A percentile compares a stretch with the other conserved stretches of the same genome.
Evolutionary conservation across 352 stramenopile genomes (phyloP).

Genomic region (Phytophthora multivora): DNA sequence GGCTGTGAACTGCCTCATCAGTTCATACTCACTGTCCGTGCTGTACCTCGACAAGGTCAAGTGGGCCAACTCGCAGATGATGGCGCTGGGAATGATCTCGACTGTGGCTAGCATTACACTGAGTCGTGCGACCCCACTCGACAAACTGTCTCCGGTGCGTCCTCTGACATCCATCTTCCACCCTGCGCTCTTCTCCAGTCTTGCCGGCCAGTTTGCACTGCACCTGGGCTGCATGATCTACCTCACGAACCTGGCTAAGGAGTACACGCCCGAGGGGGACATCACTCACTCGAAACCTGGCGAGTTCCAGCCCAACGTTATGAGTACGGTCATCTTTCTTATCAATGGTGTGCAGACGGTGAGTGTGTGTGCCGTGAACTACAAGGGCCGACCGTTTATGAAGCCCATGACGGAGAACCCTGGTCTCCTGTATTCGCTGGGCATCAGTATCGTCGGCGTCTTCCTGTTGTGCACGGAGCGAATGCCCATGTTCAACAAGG

Average conservation of each 20-base stretch:
- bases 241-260: conserved; percentile 90
- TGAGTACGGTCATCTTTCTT: conserved; percentile 99
- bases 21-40: conserved; percentile 98
- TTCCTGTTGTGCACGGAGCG: conserved; percentile 93
- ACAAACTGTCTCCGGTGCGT: conserved; percentile 92
- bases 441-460: conserved; percentile 83
- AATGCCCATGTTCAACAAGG: conserved; percentile 92
- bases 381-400: conserved; percentile 98
- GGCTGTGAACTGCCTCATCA: conserved; percentile 98
- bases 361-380: conserved; percentile 99
- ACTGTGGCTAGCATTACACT: conserved; percentile 86
- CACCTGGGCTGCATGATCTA: conserved; percentile 95
- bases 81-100: conserved; percentile 87
- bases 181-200: conserved; percentile 92
- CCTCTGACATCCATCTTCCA: conserved; percentile 97
- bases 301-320: conserved; percentile 97
- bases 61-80: conserved; percentile 97
- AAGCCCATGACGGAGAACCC: conserved; percentile 97
- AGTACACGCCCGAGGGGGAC: conserved; percentile 88
- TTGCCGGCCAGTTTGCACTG: conserved; percentile 95
- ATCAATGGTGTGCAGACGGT: conserved; percentile 94
- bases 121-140: conserved; percentile 93
- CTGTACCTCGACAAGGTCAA: conserved; percentile 99
- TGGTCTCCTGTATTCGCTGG: conserved; percentile 93
- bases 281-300: conserved; percentile 77